Evolutionary conservation across 2,329 filamentous ascomycete species (phyloP).

Genomic region (Grosmannia clavigera): DNA sequence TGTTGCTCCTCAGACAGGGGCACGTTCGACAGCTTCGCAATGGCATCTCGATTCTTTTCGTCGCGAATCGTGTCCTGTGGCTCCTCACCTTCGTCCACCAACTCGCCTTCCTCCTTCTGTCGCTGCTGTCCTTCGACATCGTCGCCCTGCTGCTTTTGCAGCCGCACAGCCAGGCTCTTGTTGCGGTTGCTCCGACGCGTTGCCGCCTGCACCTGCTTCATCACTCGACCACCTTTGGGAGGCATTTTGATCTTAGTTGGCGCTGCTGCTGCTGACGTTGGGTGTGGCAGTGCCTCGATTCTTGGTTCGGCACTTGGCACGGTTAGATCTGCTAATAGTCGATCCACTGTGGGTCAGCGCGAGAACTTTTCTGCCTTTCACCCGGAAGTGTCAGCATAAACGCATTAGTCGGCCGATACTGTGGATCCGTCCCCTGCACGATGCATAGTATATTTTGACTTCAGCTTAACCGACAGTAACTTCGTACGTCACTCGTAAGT

Average conservation of each 20-base stretch:
- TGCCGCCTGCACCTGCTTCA: slow-evolving; percentile 2
- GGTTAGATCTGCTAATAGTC: not conserved
- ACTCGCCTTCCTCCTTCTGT: not conserved
- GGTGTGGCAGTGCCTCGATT: not conserved
- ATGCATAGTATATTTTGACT: not conserved
- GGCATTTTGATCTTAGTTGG: not conserved
- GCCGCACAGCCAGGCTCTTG: not conserved
- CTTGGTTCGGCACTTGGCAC: not conserved
- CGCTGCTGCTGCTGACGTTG: not conserved
- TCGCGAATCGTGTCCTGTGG: not conserved
- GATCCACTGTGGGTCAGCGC: not conserved
- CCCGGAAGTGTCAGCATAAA: not conserved
- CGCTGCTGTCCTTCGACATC: not conserved
- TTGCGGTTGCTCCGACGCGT: slow-evolving; percentile 2
- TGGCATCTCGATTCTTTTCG: not conserved
- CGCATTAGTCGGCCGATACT: not conserved
- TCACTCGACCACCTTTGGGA: slow-evolving; percentile 1
- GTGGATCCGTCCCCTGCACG: not conserved
- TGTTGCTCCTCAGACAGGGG: slow-evolving; percentile 4
- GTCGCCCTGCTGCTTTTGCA: not conserved
- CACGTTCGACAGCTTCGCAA: slow-evolving; percentile 6
- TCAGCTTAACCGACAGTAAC: too few species aligned
- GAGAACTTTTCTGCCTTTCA: not conserved
- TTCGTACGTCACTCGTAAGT: not conserved
- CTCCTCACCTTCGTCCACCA: not conserved